Base-by-base conservation (phyloP, 148 eudicot species). In the Bassia scoparia region DNA sequence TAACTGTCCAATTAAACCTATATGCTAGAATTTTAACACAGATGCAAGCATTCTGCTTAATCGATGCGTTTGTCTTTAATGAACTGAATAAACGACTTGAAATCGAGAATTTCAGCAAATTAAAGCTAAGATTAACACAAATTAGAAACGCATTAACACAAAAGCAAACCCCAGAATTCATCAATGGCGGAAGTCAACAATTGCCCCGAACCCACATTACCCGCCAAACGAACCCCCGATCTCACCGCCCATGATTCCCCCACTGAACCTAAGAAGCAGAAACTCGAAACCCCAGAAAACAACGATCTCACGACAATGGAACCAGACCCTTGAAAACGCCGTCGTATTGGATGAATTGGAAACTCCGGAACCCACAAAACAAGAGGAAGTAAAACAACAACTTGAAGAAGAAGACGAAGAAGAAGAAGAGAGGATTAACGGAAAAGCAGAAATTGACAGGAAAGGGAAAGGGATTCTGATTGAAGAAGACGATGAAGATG, bases 381-480 rank as follows among this genome's bases (percentile, higher is more conserved):
- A 55, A 35, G 24, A 35, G 9, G 43, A 74, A 38, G 14, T 18
- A 26, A 31, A 37, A 63, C 33, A 48, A 34, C 1, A 66, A 5
- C 26, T 69, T 2, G 71, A 72, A 0, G 81, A 63, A 14, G 81
- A 74, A 3, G 79, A 73, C 5, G 74, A 73, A 1, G 76, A 72
- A 11, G 79, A 80, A 5, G 76, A 43, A n/a, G 79, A 68, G 31
- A 52, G 60, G 33, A 73, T 75, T 7, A 82, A 83, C 59, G 86
- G 79, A 0, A 63, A 81, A 34, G 74, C 65, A 24, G 84, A 37
- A 74, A 74, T 81, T 74, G 92, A 90, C 52, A 74, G 86, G 12
- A 89, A 89, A 78, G 93, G 93, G 43, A 89, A 90, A 74, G 96
- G 92, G 31, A 83, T 85, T 76, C 44, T 85, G 67, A 81, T 75